A percentile compares a stretch with the other conserved stretches of the same genome.
These are phyloP conservation scores for Panicum hallii DNA, from an alignment of 202 grass and related monocot species.

Conservation along the genomic window DNA sequence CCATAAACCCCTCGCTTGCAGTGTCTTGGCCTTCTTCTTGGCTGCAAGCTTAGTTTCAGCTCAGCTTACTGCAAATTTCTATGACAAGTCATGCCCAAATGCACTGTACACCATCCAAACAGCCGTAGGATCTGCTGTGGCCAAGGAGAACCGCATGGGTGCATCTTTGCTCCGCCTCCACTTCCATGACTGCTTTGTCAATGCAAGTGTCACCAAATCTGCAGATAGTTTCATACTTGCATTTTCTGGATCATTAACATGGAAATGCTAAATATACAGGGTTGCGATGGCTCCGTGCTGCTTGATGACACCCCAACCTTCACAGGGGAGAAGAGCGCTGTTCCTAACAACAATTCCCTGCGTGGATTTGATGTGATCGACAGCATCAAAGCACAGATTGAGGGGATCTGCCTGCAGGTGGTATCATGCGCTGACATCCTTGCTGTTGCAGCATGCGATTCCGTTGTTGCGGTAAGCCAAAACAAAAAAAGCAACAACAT, in stretches of 20 bases:
- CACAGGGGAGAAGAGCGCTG: conserved; percentile 65
- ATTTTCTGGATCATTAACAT: background rate
- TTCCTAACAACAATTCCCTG: conserved; percentile 61
- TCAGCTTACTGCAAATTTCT: conserved; percentile 48
- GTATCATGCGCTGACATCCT: conserved; percentile 79
- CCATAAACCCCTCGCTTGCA: background rate
- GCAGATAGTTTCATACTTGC: background rate
- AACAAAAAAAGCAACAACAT: background rate
- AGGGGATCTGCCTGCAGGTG: conserved; percentile 54
- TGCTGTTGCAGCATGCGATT: conserved; percentile 64
- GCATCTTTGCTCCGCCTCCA: conserved; percentile 59
- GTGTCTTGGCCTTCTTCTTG: conserved; percentile 39
- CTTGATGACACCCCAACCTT: conserved; percentile 67
- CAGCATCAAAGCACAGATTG: conserved; percentile 63
- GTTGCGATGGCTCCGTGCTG: conserved; percentile 72
- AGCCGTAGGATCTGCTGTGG: conserved; percentile 13
- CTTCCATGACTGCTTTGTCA: conserved; percentile 66
- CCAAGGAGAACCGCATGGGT: conserved; percentile 52
- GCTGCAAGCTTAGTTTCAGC: conserved; percentile 43
- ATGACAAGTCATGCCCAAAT: conserved; percentile 45
- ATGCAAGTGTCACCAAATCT: conserved; percentile 43
- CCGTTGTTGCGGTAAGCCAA: conserved; percentile 61
- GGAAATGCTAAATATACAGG: conserved; percentile 33
- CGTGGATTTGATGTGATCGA: conserved; percentile 67
- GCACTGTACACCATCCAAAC: conserved; percentile 39